phyloP scores from a whole-genome alignment of 768 basidiomycete genomes.

The Gymnopilus dilepis region DNA sequence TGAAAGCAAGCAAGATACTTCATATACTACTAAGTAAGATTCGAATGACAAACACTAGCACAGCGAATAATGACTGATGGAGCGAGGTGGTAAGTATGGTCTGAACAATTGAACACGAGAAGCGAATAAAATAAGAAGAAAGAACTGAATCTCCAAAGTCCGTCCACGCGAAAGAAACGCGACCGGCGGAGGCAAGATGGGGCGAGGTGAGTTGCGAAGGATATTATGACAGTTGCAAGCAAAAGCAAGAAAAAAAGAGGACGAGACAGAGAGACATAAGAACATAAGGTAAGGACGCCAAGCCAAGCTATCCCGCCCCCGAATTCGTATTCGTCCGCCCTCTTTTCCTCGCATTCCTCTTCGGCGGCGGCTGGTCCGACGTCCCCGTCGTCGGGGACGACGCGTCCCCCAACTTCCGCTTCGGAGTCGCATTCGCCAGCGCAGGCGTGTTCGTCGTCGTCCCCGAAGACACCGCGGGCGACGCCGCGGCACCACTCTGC shows the following conservation, averaged over 20 bases:
- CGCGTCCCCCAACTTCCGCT: slow-evolving; percentile 55
- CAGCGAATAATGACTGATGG: slow-evolving; percentile 7
- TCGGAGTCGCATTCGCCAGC: slow-evolving; percentile 53
- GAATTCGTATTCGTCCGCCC: slow-evolving; percentile 47
- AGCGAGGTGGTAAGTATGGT: slow-evolving; percentile 24
- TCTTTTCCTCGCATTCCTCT: slow-evolving; percentile 54
- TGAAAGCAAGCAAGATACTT: slow-evolving; percentile 30
- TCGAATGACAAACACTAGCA: slow-evolving; percentile 10
- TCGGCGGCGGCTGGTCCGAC: slow-evolving; percentile 50
- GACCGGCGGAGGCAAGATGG: too few species aligned
- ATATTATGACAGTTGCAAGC: not conserved
- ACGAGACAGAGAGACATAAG: too few species aligned
- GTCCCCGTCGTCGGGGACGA: slow-evolving; percentile 58
- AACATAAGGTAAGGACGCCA: too few species aligned
- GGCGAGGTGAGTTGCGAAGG: too few species aligned
- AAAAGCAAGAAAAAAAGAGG: slow-evolving; percentile 23
- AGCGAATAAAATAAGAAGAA: too few species aligned
- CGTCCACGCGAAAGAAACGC: too few species aligned
- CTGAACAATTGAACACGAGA: slow-evolving; percentile 14
- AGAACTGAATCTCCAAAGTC: too few species aligned
- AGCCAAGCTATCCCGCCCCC: slow-evolving; percentile 42
- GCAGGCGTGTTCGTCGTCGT: slow-evolving; percentile 56
- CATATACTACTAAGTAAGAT: slow-evolving; percentile 17
- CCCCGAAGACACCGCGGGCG: slow-evolving; percentile 37
- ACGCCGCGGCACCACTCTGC: slow-evolving; percentile 36